Evolutionary conservation across 2,329 filamentous ascomycete genomes (phyloP), one percentile per base, ranked within the genome.

Genomic region (Pyrenophora teres): DNA sequence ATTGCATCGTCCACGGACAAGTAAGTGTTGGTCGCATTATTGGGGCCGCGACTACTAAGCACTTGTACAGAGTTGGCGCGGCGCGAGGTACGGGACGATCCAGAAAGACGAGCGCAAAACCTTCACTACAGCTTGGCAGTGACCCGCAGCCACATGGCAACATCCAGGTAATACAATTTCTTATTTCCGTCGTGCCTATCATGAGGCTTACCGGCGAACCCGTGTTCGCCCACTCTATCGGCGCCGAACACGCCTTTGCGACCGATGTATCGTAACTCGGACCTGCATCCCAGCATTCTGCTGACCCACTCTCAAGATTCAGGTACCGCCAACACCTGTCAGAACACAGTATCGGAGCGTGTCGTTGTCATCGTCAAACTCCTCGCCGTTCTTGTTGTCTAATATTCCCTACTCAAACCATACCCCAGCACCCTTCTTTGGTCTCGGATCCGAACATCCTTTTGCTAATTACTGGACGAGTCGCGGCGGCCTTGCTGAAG

Each of bases 391-490:
- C 16, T 78, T 91, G 9, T 78, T 92, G 39, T 90, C 88, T 43
- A 86, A 90, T 64, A 82, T 91, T 2, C 87, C 88, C 0, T 89
- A 88, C 67, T 88, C 88, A 0, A 80, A 83, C 36, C 83, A 87
- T 8, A 85, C 85, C 6, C 86, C 87, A 1, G 89, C 87, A 48
- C 90, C 90, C 59, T 87, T 92, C 48, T 92, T 92, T 67, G 89
- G 89, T n/a, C 85, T 91, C 57, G 88, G 87, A 12, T 86, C 87
- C 0, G 87, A 90, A 67, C 88, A 91, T 67, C 88, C 88, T 0
- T 92, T 92, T 68, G 86, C 87, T 64, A 92, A 92, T 68, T 92
- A 92, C 72, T 93, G 89, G 89, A 92, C 88, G 2, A 90, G 87
- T 64, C 83, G 87, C 54, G 89, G 89, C 40, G 89, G 88, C 0